Conservation (phyloP, 371 early-diverging fungal species). For the Mortierella polycephala region DNA sequence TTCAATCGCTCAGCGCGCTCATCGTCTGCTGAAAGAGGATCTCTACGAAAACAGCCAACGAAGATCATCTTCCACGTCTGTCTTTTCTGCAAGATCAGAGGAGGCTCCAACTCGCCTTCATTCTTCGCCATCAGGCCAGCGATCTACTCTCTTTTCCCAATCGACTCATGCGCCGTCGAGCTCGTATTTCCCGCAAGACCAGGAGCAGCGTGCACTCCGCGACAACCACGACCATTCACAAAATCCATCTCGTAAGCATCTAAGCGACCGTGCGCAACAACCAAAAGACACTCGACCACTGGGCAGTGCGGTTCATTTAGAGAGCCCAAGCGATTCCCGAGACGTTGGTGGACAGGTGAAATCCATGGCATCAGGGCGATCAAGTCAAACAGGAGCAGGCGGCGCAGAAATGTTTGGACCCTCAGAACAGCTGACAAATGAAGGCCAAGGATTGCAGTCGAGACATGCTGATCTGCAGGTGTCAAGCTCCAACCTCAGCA, state of each 20-base stretch:
- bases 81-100: constrained; percentile 19
- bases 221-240: too few species aligned
- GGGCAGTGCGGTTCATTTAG: neutral
- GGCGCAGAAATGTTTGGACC: neutral
- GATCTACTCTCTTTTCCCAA: neutral
- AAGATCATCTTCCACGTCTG: constrained; percentile 22
- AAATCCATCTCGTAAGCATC: too few species aligned
- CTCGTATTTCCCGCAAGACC: neutral
- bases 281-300: too few species aligned
- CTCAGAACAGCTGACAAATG: neutral
- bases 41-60: constrained; percentile 6
- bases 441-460: neutral
- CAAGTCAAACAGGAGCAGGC: neutral
- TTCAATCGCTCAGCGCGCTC: neutral
- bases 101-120: neutral
- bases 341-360: neutral
- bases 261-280: too few species aligned
- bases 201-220: too few species aligned
- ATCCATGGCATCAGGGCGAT: neutral
- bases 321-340: neutral
- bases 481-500: neutral
- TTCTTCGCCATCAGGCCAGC: neutral
- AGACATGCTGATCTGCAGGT: neutral
- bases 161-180: neutral
- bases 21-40: neutral